These are phyloP conservation scores for Platanthera guangdongensis DNA, from an alignment of 106 monocot species.

Conservation along the genomic window DNA sequence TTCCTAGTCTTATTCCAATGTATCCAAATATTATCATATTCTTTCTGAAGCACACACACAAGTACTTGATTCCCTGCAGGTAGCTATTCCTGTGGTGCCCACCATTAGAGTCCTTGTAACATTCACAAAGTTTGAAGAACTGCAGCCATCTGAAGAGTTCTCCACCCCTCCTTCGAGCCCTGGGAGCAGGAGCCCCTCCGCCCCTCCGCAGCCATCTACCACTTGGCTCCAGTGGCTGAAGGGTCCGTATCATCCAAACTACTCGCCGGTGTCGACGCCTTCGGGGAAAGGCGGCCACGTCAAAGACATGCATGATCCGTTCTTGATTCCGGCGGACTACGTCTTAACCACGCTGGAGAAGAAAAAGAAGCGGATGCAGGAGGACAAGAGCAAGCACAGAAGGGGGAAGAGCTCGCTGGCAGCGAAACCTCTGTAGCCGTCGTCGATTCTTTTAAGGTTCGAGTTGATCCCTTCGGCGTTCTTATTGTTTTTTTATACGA, in stretches of 20 bases:
- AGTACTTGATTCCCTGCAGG: slow-evolving; percentile 17
- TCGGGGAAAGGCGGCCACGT: slow-evolving; percentile 17
- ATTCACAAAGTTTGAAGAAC: slow-evolving; percentile 66
- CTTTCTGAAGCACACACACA: no score
- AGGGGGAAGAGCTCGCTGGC: slow-evolving; percentile 25
- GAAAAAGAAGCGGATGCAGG: slow-evolving; percentile 50
- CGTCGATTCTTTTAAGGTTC: neutral
- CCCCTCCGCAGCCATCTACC: slow-evolving; percentile 12
- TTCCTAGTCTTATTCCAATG: no score
- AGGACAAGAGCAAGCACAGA: slow-evolving; percentile 39
- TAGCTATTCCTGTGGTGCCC: slow-evolving; percentile 62
- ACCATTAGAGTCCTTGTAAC: slow-evolving; percentile 60
- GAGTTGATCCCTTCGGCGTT: neutral
- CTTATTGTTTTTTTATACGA: neutral
- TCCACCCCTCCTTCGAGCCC: slow-evolving; percentile 41
- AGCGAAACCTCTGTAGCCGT: slow-evolving; percentile 13
- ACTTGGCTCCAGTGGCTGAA: slow-evolving; percentile 46
- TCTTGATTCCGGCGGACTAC: slow-evolving; percentile 53
- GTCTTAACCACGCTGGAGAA: slow-evolving; percentile 46
- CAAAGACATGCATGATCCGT: slow-evolving; percentile 42
- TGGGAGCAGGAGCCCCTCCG: slow-evolving; percentile 11
- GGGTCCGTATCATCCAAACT: slow-evolving; percentile 21
- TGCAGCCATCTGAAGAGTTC: slow-evolving; percentile 47
- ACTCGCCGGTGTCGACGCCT: neutral
- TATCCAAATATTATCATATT: no score